Evolutionary conservation across 75 land plant species (phyloP).

Genomic region (Azolla pinnata): DNA sequence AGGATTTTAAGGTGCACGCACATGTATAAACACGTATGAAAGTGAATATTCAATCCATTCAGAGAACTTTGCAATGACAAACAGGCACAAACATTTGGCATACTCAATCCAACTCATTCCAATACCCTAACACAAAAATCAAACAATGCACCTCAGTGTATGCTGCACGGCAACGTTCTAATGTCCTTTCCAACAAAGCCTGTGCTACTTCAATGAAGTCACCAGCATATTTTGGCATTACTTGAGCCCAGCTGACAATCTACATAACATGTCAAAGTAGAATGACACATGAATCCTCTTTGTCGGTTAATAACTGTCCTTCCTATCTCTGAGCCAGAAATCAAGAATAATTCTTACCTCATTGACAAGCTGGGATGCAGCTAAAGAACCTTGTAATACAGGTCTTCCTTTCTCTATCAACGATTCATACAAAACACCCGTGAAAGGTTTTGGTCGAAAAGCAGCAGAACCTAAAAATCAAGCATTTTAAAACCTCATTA

Average conservation of each 20-base stretch:
- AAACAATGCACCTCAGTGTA: conserved; percentile 66
- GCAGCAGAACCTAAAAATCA: conserved; percentile 79
- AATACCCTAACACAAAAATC: too few relatives aligned
- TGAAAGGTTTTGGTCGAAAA: conserved; percentile 69
- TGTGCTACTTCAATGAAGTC: conserved; percentile 92
- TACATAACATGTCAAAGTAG: conserved; percentile 7
- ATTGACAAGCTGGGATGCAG: conserved; percentile 70
- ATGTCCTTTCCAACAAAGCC: conserved; percentile 81
- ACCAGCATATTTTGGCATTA: conserved; percentile 93
- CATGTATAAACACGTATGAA: too few relatives aligned
- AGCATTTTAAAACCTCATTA: too few relatives aligned
- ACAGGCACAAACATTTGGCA: too few relatives aligned
- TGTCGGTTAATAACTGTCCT: too few relatives aligned
- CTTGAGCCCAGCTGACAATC: conserved; percentile 98
- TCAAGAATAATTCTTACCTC: too few relatives aligned
- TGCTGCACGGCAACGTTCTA: conserved; percentile 92
- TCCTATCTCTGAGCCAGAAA: background rate
- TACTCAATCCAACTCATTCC: too few relatives aligned
- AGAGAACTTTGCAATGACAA: too few relatives aligned
- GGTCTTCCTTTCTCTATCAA: conserved; percentile 74
- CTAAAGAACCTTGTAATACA: conserved; percentile 82
- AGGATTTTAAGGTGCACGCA: too few relatives aligned
- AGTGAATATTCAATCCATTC: too few relatives aligned
- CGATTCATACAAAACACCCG: conserved; percentile 49
- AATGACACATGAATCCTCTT: too few relatives aligned